Evolutionary conservation across 257 asterid species (phyloP), one percentile per base, ranked within the genome.

Genomic region (Handroanthus guayacan): DNA sequence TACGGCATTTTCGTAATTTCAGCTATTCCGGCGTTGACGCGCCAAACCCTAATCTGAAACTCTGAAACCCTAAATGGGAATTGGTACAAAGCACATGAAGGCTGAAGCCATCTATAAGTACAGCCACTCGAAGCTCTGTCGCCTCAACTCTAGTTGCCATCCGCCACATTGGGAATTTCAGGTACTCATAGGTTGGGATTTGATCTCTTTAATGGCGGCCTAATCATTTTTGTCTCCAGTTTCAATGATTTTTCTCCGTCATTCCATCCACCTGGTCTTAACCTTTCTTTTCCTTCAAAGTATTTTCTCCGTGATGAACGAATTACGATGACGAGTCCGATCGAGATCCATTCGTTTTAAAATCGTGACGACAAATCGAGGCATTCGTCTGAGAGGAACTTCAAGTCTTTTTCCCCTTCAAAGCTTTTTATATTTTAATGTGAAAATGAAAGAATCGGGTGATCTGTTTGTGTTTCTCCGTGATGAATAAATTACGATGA

Each of bases 311-410:
- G 64, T 88, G 98, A 89, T 88, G 98, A 90, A 68, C 83, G 80
- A 64, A 78, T 41, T 57, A 78, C 63, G 97, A 92, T 90, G 94
- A 87, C 94, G 98, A 92, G 96, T 92, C 98, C 82, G 97, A 92
- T 83, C 83, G 90, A 88, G 84, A 86, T 89, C 91, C 94, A 91
- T 91, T 93, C 94, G 84, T 75, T 62, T 56, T 51, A 54, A 70
- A 83, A 78, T 78, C 79, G 78, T 92, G 97, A 86, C 75, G 96
- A 87, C 92, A 70, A 68, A 79, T 76, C 92, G 96, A 93, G 96
- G 96, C 97, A 89, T 93, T 93, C 89, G 94, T 89, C 96, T 89
- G 97, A 90, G 92, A 89, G 93, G 71, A 89, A 75, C 80, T 18
- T 3, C 44, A 6, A 25, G 31, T 25, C 31, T 25, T 25, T 25